Conservation (phyloP, 495 filamentous ascomycete species). For the Pyronema domesticum region DNA sequence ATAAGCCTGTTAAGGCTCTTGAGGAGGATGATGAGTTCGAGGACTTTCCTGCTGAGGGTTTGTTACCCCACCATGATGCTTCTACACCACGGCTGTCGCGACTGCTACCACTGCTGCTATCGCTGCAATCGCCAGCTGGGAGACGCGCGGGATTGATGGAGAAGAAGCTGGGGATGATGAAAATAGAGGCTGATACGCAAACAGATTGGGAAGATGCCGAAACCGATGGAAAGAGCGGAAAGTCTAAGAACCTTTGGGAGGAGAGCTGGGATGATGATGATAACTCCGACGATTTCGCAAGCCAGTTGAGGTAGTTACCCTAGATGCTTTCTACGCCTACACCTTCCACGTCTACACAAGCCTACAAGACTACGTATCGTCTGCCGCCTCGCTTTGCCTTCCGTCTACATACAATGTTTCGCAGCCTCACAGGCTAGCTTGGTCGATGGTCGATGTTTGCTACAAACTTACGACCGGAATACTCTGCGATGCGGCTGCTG, state of each 20-base stretch:
- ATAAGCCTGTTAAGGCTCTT: conserved; percentile 25
- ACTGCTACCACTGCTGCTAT: neutral
- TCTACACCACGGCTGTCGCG: neutral
- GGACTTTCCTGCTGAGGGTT: conserved; percentile 94
- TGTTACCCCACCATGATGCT: too few relatives aligned
- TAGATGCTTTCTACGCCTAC: neutral
- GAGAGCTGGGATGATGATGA: conserved; percentile 99
- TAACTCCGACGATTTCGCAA: conserved; percentile 86
- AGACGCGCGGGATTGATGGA: neutral
- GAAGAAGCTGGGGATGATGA: conserved; percentile 25
- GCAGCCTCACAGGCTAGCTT: too few relatives aligned
- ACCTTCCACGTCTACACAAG: neutral
- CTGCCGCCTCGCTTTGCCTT: too few relatives aligned
- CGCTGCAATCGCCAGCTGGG: neutral
- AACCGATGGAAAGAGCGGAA: conserved; percentile 20
- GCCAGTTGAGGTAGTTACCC: conserved; percentile 62
- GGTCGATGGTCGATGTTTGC: too few relatives aligned
- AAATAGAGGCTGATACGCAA: neutral
- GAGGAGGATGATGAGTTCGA: conserved; percentile 99
- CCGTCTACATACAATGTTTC: too few relatives aligned
- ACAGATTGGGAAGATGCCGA: conserved; percentile 23
- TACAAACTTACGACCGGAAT: too few relatives aligned
- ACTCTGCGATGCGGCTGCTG: too few relatives aligned
- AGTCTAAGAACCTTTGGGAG: conserved; percentile 81
- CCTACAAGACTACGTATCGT: too few relatives aligned